Base-by-base conservation (phyloP, 1,139 yeast genomes). In the Pneumocystis canis region DNA sequence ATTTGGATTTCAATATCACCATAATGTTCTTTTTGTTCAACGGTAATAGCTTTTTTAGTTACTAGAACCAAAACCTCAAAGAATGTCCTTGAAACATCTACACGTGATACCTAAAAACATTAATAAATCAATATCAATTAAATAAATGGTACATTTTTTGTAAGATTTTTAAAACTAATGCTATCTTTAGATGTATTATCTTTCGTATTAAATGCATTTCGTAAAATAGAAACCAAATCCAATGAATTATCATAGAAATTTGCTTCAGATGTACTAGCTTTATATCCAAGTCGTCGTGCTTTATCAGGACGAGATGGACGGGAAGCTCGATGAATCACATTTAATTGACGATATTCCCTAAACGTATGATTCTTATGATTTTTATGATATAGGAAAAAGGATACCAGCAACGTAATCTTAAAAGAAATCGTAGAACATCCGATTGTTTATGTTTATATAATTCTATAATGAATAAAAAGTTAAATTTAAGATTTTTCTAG, bases 321-420 rank as follows among this genome's bases (percentile, higher is more conserved):
- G 67, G 95, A 75, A 72, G 97, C 97, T 80, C 98, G 87, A 96
- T 92, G 98, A 80, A 92, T 87, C 74, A 89, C 98, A 77, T 83
- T 86, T 84, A 87, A 86, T 83, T 92, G 98, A 85, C 98, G 90
- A 96, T 89, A 92, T 82, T 92, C 98, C 98, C n/a, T n/a, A n/a
- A n/a, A n/a, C n/a, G n/a, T n/a, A n/a, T n/a, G n/a, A n/a, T n/a
- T n/a, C n/a, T n/a, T n/a, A n/a, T n/a, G n/a, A n/a, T n/a, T n/a
- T n/a, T n/a, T n/a, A n/a, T n/a, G n/a, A n/a, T n/a, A n/a, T n/a
- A n/a, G n/a, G n/a, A n/a, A n/a, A n/a, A n/a, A n/a, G n/a, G n/a
- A n/a, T n/a, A n/a, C n/a, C 39, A 59, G 30, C 31, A 59, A 53
- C 40, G 61, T 11, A 35, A 6, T 20, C 59, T 35, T 82, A 87